Evolutionary conservation across 1,284 basidiomycete species (phyloP), one percentile per base, ranked within the genome.

Genomic region (Ustilago trichophora): DNA sequence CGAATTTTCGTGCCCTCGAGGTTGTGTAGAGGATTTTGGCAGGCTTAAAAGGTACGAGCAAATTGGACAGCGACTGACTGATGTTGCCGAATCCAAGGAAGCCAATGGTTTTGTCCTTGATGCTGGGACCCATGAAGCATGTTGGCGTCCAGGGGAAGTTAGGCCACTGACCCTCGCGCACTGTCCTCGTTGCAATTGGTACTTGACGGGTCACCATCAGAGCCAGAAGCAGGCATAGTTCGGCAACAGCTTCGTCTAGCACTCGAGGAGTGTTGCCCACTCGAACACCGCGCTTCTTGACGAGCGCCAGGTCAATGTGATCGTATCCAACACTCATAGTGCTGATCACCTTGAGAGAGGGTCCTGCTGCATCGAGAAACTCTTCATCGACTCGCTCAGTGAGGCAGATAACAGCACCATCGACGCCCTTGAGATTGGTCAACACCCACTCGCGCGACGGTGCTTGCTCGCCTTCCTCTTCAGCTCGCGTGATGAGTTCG

Each of bases 71-170:
- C 2, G 51, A 50, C 50, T 75, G 75, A 15, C 57, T 53, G 51
- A 77, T 96, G 38, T 93, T 88, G 6, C 94, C 95, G 75, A 97
- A 97, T 8, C 95, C 94, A 26, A 97, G 84, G 83, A 98, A 95
- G 0, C 93, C 93, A 4, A 89, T 87, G 2, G 89, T 93, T 53
- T 89, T 56, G 82, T 73, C 75, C 72, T 71, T 29, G 8, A 82
- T 74, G 3, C 92, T 90, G 0, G 89, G 89, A 0, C 92, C 92
- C 69, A 88, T 91, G 69, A 92, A 87, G 10, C 84, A 82, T 2
- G 58, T 56, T 25, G 68, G 94, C 1, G 88, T 85, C 91, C 93
- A 97, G 4, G 86, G 86, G 51, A 86, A 86, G 37, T 83, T 82
- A 2, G 86, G 84, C 88, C 88, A 90, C 83, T 86, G 63, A 32